A percentile compares a stretch with the other conserved stretches of the same genome.
Conservation (phyloP, 192 early-diverging fungal genomes). For the Coemansia sp. region DNA sequence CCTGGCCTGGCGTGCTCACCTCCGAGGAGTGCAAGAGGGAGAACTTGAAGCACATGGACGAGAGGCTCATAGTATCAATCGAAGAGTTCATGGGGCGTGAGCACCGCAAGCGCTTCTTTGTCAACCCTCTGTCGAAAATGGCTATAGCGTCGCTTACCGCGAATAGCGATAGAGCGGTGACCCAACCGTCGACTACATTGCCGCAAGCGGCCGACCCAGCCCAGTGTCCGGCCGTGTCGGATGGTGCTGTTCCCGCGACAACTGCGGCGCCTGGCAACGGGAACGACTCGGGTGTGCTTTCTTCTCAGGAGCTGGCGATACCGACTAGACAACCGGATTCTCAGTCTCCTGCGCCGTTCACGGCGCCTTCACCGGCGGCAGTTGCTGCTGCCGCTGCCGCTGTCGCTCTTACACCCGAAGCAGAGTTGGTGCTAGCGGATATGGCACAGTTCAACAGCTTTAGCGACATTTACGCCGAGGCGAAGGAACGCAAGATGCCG, state of each 20-base stretch:
- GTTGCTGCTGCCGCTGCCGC: neutral
- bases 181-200: neutral
- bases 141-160: constrained; percentile 24
- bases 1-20: constrained; percentile 29
- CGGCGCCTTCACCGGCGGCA: neutral
- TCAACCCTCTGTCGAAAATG: constrained; percentile 30
- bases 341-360: neutral
- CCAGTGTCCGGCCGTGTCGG: neutral
- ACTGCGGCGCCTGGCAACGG: neutral
- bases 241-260: neutral
- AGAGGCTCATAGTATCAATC: constrained; percentile 19
- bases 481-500: constrained; percentile 10
- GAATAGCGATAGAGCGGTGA: neutral
- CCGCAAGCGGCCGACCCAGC: neutral
- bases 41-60: constrained; percentile 19
- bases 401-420: neutral
- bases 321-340: neutral
- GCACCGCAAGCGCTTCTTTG: constrained; percentile 46
- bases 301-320: neutral
- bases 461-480: constrained; percentile 19
- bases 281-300: neutral
- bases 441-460: constrained; percentile 10
- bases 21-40: constrained; percentile 8
- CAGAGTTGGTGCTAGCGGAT: neutral
- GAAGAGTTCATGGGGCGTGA: constrained; percentile 48